Evolutionary conservation across 192 early-diverging fungal genomes (phyloP).

Genomic region (Coemansia sp.): DNA sequence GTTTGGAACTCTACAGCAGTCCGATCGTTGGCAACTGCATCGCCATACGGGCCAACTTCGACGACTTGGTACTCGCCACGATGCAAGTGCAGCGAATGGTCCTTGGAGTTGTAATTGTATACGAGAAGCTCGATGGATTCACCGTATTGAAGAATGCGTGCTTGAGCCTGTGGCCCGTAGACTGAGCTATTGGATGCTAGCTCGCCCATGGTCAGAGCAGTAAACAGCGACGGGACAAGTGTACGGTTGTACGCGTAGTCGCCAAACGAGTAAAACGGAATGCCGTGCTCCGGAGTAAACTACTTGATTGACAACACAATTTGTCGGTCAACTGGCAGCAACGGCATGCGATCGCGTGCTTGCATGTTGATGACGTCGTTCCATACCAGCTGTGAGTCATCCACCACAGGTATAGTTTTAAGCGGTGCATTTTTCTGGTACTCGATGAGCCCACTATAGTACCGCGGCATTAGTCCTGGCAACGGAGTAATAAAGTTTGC

Average conservation of each 20-base stretch:
- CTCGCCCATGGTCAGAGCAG: constrained; percentile 2
- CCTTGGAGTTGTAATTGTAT: constrained; percentile 7
- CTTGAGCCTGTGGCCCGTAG: constrained; percentile 6
- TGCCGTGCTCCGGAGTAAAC: background rate
- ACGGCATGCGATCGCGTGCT: background rate
- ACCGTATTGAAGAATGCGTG: background rate
- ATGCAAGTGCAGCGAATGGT: constrained; percentile 18
- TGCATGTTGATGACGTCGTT: constrained; percentile 1
- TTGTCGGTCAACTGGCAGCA: background rate
- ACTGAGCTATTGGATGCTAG: background rate
- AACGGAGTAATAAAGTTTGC: constrained; percentile 59
- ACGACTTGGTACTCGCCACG: constrained; percentile 17
- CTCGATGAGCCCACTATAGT: constrained; percentile 18
- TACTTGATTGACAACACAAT: background rate
- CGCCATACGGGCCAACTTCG: constrained; percentile 14
- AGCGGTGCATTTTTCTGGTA: constrained; percentile 9
- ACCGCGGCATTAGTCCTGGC: constrained; percentile 48
- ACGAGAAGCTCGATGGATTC: constrained; percentile 5
- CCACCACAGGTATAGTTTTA: background rate
- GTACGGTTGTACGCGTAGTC: constrained; percentile 2
- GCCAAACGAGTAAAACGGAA: background rate
- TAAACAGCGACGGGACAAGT: background rate
- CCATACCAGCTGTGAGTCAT: constrained; percentile 5
- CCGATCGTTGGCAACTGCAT: background rate
- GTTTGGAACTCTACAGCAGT: constrained; percentile 15